Percentiles rank a stretch among this genome's conserved stretches.
phyloP scores from a whole-genome alignment of 441 rosid species.

The Arabidopsis hybrid region DNA sequence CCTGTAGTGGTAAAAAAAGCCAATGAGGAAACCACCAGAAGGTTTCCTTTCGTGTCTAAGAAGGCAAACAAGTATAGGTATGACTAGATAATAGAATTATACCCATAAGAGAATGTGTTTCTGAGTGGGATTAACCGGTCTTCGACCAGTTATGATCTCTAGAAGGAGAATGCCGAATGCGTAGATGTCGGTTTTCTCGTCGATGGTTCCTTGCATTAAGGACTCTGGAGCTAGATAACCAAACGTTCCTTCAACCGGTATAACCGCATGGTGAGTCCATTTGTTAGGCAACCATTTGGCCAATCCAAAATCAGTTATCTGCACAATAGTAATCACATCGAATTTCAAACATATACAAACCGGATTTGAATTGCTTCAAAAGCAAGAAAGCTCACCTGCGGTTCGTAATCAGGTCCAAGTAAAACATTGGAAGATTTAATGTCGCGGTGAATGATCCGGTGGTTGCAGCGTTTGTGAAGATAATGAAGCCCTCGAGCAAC shows the following conservation, averaged over 20 bases:
- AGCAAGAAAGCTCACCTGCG: conserved; percentile 61
- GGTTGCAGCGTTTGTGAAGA: conserved; percentile 91
- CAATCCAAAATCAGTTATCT: conserved; percentile 95
- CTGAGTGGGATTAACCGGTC: conserved; percentile 78
- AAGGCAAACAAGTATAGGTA: conserved; percentile 11
- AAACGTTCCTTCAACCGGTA: conserved; percentile 93
- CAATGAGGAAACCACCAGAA: background rate
- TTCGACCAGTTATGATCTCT: conserved; percentile 83
- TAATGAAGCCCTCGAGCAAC: conserved; percentile 88
- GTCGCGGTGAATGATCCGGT: conserved; percentile 90
- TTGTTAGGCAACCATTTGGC: conserved; percentile 97
- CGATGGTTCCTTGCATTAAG: conserved; percentile 93
- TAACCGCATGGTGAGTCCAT: conserved; percentile 90
- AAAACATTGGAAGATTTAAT: conserved; percentile 93
- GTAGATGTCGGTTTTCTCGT: conserved; percentile 90
- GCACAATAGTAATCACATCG: conserved; percentile 5
- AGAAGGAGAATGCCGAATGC: conserved; percentile 90
- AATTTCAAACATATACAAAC: background rate
- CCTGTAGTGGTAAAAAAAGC: background rate
- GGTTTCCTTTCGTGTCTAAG: background rate
- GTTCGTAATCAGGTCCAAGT: conserved; percentile 87
- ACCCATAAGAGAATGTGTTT: conserved; percentile 93
- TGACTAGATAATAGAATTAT: conserved; percentile 13
- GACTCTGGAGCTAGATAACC: conserved; percentile 97
- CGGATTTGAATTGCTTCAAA: background rate